phyloP scores from a whole-genome alignment of 225 moss, liverwort and hornwort species.

The Straminergon stramineum region DNA sequence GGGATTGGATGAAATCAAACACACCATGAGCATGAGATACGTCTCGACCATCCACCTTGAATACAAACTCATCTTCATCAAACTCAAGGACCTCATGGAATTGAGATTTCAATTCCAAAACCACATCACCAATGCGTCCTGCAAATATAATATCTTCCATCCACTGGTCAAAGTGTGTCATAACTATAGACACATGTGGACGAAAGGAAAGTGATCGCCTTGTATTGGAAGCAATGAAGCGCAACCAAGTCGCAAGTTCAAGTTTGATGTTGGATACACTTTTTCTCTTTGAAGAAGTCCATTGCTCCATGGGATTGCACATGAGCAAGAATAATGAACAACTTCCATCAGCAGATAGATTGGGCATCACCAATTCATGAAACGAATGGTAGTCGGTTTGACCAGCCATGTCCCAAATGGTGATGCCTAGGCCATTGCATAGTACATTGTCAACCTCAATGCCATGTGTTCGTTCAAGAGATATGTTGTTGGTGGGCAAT shows the following conservation, averaged over 20 bases:
- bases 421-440: background rate
- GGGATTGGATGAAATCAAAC: background rate
- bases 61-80: background rate
- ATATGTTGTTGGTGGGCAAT: rapidly evolving
- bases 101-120: background rate
- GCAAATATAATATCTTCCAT: background rate
- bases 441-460: background rate
- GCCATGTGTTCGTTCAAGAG: rapidly evolving
- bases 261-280: background rate
- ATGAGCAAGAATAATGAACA: background rate
- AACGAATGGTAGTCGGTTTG: background rate
- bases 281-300: rapidly evolving
- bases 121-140: background rate
- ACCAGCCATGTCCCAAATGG: background rate
- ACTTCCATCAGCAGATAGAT: background rate
- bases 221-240: background rate
- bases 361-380: background rate
- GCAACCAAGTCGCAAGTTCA: background rate
- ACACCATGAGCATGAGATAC: background rate
- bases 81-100: background rate
- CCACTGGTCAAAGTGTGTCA: background rate
- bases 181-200: background rate
- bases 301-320: background rate
- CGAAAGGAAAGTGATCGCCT: background rate
- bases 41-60: background rate